Evolutionary conservation across 192 early-diverging fungal species (phyloP).

Genomic region (Chytriomyces sp.): DNA sequence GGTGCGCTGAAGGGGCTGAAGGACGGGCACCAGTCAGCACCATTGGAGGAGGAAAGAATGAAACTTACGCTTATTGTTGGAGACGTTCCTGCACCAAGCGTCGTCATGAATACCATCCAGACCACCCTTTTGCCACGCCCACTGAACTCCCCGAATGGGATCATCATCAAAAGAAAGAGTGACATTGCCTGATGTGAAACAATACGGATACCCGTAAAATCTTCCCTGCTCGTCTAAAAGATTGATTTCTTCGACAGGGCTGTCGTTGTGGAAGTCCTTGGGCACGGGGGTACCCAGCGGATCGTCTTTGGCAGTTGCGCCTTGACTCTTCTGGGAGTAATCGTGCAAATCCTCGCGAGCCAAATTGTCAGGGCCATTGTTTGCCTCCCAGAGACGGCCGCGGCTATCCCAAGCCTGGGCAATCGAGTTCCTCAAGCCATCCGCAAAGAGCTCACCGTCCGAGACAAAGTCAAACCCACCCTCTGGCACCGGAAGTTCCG

Average conservation of each 20-base stretch:
- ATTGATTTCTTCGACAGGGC: conserved; percentile 41
- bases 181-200: conserved; percentile 42
- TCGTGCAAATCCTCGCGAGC: conserved; percentile 26
- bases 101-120: conserved; percentile 37
- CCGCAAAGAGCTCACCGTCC: conserved; percentile 36
- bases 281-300: no score
- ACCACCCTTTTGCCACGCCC: conserved; percentile 35
- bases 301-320: background rate
- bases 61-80: conserved; percentile 32
- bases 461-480: conserved; percentile 18
- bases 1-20: conserved; percentile 18
- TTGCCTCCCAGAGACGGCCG: conserved; percentile 38
- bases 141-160: conserved; percentile 23
- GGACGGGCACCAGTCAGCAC: background rate
- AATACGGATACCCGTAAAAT: conserved; percentile 51
- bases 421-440: conserved; percentile 45
- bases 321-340: background rate
- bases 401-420: conserved; percentile 32
- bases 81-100: conserved; percentile 40
- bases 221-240: conserved; percentile 19
- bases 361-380: conserved; percentile 45
- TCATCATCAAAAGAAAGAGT: conserved; percentile 27
- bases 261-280: conserved; percentile 33
- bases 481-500: background rate
- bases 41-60: background rate